Conservation (phyloP, 208 protist species). For the Trichomonas tenax region DNA sequence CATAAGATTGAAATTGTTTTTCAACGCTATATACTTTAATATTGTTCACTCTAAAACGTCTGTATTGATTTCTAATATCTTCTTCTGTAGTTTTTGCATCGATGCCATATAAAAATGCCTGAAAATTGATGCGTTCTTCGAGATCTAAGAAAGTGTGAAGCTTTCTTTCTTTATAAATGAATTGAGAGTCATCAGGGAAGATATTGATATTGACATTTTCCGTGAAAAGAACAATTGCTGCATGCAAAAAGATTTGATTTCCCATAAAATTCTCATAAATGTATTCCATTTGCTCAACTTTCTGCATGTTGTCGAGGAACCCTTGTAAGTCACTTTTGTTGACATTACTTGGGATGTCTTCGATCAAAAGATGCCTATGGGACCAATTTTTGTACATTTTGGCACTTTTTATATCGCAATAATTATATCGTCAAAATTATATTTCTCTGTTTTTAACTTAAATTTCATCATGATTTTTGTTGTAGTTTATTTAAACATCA, state of each 20-base stretch:
- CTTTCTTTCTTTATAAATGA: not conserved
- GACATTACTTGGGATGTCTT: not conserved
- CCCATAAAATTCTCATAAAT: not conserved
- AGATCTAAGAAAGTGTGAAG: not conserved
- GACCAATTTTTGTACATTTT: not conserved
- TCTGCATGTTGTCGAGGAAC: not conserved
- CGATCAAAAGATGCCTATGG: not conserved
- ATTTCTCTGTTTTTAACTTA: too few species aligned
- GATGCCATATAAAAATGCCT: not conserved
- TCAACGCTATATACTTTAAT: not conserved
- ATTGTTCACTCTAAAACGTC: not conserved
- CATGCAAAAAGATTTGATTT: not conserved
- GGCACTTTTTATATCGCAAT: not conserved
- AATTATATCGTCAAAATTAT: too few species aligned
- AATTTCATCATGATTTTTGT: too few species aligned
- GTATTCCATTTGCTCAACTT: not conserved
- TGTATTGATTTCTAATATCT: not conserved
- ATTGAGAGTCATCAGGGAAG: not conserved
- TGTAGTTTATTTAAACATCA: too few species aligned
- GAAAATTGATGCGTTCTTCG: not conserved
- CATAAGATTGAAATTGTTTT: not conserved
- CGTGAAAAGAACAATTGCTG: not conserved
- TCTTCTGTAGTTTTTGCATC: not conserved
- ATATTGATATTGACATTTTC: not conserved
- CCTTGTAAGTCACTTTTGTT: not conserved